Conservation (phyloP, 441 rosid genomes). For the Pelargonium cotyledonis region DNA sequence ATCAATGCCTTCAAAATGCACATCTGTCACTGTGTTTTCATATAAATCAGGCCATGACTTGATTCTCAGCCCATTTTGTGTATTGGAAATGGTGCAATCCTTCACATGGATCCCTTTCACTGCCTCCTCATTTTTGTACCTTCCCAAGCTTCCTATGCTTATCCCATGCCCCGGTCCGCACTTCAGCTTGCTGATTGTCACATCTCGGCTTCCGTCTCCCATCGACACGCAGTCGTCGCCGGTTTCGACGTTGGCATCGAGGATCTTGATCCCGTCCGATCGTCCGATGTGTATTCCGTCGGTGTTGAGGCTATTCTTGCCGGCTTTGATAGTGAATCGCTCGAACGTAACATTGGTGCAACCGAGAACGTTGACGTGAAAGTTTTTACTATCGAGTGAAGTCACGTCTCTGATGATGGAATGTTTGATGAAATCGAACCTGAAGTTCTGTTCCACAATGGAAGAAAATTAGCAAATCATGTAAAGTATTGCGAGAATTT, state of each 20-base stretch:
- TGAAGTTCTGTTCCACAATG: constrained; percentile 31
- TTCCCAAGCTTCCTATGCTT: constrained; percentile 33
- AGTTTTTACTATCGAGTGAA: constrained; percentile 42
- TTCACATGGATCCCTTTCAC: constrained; percentile 17
- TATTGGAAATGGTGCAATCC: constrained; percentile 21
- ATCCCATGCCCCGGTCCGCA: constrained; percentile 33
- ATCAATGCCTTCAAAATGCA: constrained; percentile 19
- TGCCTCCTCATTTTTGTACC: constrained; percentile 22
- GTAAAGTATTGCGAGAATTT: no score
- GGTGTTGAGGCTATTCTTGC: constrained; percentile 38
- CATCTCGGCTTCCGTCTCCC: constrained; percentile 21
- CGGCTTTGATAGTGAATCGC: constrained; percentile 31
- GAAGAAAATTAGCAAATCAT: not conserved
- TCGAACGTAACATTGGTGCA: constrained; percentile 37
- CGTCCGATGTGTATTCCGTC: constrained; percentile 59
- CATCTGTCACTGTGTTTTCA: not conserved
- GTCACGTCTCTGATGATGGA: constrained; percentile 28
- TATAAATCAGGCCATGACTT: constrained; percentile 23
- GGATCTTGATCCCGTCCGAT: constrained; percentile 30
- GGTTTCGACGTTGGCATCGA: constrained; percentile 19
- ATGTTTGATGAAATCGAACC: constrained; percentile 34
- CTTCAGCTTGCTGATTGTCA: constrained; percentile 7
- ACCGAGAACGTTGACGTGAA: constrained; percentile 38
- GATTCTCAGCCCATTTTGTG: constrained; percentile 27
- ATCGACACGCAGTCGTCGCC: constrained; percentile 34